Evolutionary conservation across 2,329 filamentous ascomycete species (phyloP).

Genomic region (Claviceps digitariae): DNA sequence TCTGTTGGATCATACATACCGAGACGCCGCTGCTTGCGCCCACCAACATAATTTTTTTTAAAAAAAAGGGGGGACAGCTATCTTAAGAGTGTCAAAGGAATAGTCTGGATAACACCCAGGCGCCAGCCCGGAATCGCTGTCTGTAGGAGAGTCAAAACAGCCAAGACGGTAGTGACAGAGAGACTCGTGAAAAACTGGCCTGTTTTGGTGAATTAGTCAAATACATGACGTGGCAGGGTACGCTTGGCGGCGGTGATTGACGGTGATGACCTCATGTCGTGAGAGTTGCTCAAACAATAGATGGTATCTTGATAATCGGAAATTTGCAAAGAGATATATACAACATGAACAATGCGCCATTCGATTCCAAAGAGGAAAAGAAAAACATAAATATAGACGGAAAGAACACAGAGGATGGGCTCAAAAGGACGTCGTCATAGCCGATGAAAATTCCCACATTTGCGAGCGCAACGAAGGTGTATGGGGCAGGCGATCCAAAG

Average conservation of each 20-base stretch:
- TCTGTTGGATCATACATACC: too few relatives aligned
- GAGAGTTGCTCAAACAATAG: neutral
- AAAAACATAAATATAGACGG: neutral
- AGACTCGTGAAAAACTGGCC: neutral
- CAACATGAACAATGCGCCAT: neutral
- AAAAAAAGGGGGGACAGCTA: too few relatives aligned
- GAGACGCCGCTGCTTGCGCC: too few relatives aligned
- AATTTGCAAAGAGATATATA: neutral
- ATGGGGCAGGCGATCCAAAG: neutral
- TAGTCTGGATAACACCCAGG: too few relatives aligned
- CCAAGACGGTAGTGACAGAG: neutral
- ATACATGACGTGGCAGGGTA: too few relatives aligned
- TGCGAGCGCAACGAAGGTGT: neutral
- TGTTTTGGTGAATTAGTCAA: neutral
- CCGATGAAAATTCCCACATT: slow-evolving; percentile 1
- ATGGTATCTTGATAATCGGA: too few relatives aligned
- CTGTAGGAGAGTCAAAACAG: too few relatives aligned
- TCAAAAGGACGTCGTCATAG: neutral
- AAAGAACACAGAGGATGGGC: neutral
- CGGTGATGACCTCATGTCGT: too few relatives aligned
- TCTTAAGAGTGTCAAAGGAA: neutral
- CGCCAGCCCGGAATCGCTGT: too few relatives aligned
- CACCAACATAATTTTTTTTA: too few relatives aligned
- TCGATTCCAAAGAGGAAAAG: neutral
- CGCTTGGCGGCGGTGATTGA: too few relatives aligned